Percentiles rank a stretch among this genome's conserved stretches.
phyloP scores from a whole-genome alignment of 1,139 yeast genomes.

The Lodderomyces elongisporus region DNA sequence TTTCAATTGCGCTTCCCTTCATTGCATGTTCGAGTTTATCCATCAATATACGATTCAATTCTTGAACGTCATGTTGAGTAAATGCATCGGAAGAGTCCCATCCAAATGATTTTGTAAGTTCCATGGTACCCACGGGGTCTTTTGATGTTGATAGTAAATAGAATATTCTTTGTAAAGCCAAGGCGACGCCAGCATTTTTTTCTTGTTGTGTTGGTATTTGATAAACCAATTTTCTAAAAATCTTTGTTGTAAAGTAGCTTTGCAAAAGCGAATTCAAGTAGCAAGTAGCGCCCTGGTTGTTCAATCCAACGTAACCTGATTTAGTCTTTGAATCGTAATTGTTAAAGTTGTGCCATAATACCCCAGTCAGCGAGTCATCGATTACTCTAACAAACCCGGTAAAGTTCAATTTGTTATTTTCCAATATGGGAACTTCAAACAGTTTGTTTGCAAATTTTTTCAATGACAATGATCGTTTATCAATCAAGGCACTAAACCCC shows the following conservation, averaged over 20 bases:
- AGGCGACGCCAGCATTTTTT: constrained; percentile 50
- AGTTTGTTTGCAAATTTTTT: constrained; percentile 11
- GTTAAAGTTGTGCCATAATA: constrained; percentile 81
- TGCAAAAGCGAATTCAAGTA: constrained; percentile 88
- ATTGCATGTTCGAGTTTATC: constrained; percentile 86
- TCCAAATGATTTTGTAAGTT: constrained; percentile 87
- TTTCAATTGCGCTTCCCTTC: constrained; percentile 87
- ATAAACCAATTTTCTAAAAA: constrained; percentile 80
- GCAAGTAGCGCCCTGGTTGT: constrained; percentile 97
- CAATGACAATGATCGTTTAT: constrained; percentile 43
- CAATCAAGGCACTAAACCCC: constrained; percentile 86
- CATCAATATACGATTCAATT: constrained; percentile 90
- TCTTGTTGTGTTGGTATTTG: constrained; percentile 69
- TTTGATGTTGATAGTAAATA: constrained; percentile 69
- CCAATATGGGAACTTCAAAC: constrained; percentile 33
- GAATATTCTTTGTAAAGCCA: constrained; percentile 83
- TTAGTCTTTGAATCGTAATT: constrained; percentile 83
- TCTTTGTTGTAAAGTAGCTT: constrained; percentile 80
- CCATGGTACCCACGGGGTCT: constrained; percentile 78
- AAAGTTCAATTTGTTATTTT: constrained; percentile 57
- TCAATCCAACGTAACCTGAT: constrained; percentile 90
- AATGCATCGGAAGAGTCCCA: constrained; percentile 97
- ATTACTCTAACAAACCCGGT: constrained; percentile 74
- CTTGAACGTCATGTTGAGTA: constrained; percentile 97
- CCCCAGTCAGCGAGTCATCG: constrained; percentile 86